phyloP scores from a whole-genome alignment of 805 yeast genomes.

The Sungouiella thailandica region DNA sequence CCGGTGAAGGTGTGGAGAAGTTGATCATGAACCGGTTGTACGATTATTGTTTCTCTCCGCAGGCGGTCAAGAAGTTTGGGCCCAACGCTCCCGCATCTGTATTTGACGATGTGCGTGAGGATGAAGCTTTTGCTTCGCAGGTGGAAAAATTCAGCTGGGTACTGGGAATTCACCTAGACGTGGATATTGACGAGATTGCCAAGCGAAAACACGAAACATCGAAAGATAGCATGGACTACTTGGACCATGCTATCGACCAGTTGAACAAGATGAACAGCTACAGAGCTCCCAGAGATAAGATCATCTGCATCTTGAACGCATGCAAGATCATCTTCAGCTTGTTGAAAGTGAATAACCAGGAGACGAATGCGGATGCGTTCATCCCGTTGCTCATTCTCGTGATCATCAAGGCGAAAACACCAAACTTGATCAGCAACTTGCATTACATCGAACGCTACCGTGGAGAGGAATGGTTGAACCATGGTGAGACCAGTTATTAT shows the following conservation, averaged over 20 bases:
- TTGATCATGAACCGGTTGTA: slow-evolving; percentile 85
- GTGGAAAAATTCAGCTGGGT: slow-evolving; percentile 67
- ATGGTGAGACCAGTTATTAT: slow-evolving; percentile 89
- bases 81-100: slow-evolving; percentile 24
- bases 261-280: slow-evolving; percentile 73
- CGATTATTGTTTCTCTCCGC: slow-evolving; percentile 75
- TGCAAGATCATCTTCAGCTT: slow-evolving; percentile 91
- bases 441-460: slow-evolving; percentile 84
- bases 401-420: slow-evolving; percentile 63
- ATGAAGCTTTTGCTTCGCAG: slow-evolving; percentile 46
- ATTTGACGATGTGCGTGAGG: slow-evolving; percentile 58
- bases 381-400: slow-evolving; percentile 85
- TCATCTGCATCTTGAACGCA: slow-evolving; percentile 83
- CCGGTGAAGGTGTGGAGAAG: slow-evolving; percentile 90
- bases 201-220: slow-evolving; percentile 19
- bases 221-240: slow-evolving; percentile 31
- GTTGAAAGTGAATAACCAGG: slow-evolving; percentile 65
- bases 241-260: slow-evolving; percentile 65
- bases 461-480: slow-evolving; percentile 59
- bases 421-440: slow-evolving; percentile 67
- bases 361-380: slow-evolving; percentile 86
- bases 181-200: slow-evolving; percentile 42
- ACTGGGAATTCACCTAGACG: slow-evolving; percentile 70
- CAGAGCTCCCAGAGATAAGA: slow-evolving; percentile 92
- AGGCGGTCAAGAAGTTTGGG: slow-evolving; percentile 31